phyloP scores from a whole-genome alignment of 495 filamentous ascomycete species.

The Talaromyces nanjingensis region DNA sequence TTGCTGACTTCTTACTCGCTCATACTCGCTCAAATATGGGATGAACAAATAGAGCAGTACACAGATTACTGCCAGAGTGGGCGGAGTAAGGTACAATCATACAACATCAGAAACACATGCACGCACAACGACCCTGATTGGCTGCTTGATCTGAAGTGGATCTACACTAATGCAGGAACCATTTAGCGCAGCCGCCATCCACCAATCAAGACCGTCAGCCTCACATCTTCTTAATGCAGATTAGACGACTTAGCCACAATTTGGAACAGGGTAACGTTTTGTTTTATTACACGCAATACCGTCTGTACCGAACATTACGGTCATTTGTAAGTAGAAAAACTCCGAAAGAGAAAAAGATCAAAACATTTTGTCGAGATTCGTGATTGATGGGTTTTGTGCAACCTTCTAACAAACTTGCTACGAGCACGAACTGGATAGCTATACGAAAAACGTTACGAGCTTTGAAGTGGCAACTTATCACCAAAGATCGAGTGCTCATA shows the following conservation, averaged over 20 bases:
- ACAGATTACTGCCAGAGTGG: not conserved
- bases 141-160: not conserved
- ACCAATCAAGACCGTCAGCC: not conserved
- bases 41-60: not conserved
- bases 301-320: not conserved
- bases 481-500: not conserved
- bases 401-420: not conserved
- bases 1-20: not conserved
- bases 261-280: not conserved
- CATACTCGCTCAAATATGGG: not conserved
- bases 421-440: not conserved
- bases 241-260: not conserved
- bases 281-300: not conserved
- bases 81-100: not conserved
- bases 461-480: not conserved
- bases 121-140: not conserved
- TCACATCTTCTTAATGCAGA: not conserved
- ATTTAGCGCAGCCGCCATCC: not conserved
- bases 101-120: too few species aligned
- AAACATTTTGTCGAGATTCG: not conserved
- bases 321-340: not conserved
- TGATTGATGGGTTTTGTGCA: not conserved
- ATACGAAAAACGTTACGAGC: not conserved
- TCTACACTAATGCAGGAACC: slow-evolving; percentile 1
- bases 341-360: not conserved